Base-by-base conservation (phyloP, 306 rosid species). In the Sicyos edulis region DNA sequence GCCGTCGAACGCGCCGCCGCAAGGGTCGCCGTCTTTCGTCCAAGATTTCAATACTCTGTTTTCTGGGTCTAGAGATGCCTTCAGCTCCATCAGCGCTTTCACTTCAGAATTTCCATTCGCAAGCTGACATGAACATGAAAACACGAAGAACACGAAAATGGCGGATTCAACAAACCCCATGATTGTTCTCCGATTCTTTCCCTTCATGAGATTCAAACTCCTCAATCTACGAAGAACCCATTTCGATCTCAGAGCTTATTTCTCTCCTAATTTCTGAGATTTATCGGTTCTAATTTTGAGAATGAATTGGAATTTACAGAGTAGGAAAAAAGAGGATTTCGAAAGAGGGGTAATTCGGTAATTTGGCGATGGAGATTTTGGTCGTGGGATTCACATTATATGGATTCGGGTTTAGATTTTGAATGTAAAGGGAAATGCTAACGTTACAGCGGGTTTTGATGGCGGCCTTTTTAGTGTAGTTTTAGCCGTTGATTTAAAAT, bases 61-160 rank as follows among this genome's bases (percentile, higher is more conserved):
- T 57, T 86, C 88, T 5, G 97, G 97, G 86, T 93, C 99, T 69
- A 93, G 76, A 66, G 99, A 86, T 12, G 82, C 49, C 81, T 91
- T 93, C 81, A 93, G 49, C 71, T 80, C 84, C 95, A 91, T 80
- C 15, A 93, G 83, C 79, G 95, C 91, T 61, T 81, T 86, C 0
- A 88, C 79, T 81, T 93, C 99, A 0, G 89, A 85, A 70, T 89
- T 88, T 60, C 98, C 98, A 47, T 4, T 1, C 71, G 81, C 92
- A 51, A 4, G 59, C 0, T 62, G 76, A 15, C 9, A 58, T 24
- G 26, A 52, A 81, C 79, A 67, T 11, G 61, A 59, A 57, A 82
- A n/a, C 7, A 79, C 11, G 3, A 80, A 59, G 60, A 79, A 32
- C 69, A 89, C 34, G 64, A 75, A 70, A 29, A 81, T 7, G 60